Evolutionary conservation across 768 basidiomycete species (phyloP), one percentile per base, ranked within the genome.

Genomic region (Chiua virens): DNA sequence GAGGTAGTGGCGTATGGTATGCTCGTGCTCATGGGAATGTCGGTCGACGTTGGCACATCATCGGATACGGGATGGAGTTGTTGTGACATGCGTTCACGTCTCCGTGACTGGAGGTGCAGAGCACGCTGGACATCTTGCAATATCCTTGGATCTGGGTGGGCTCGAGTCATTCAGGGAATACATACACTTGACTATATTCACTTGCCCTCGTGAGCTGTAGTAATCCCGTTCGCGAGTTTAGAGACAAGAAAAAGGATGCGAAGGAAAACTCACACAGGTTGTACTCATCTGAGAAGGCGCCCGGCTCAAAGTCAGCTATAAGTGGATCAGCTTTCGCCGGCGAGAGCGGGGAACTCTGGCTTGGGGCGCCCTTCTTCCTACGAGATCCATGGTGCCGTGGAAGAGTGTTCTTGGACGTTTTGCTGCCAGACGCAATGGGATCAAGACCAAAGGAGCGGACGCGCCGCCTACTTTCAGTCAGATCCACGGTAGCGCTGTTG

Each of bases 81-180:
- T 58, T 68, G 59, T 9, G 63, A 67, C 38, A 58, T 63, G 37
- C 87, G 82, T 45, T 86, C 86, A 59, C 89, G 88, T 23, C 87
- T 80, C 42, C 85, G 78, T 23, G 87, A 85, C 66, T 90, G 89
- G 45, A 88, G 70, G 50, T 80, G 82, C 27, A 92, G 63, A 6
- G 87, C 89, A 47, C 82, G 81, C 57, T 90, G 86, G 7, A 92
- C 87, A 55, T 91, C 89, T 64, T 86, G 87, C 47, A 91, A 65
- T 54, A 92, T 85, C 57, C 77, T 78, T n/a, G 89, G 86, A 71
- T 92, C 89, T 92, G 61, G 27, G 39, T 44, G 28, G 20, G 27
- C 42, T 35, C 56, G 49, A 27, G 41, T 54, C 48, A 30, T 52
- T 58, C 47, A 66, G 42, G 36, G 22, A 39, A 49, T 15, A 28